Base-by-base conservation (phyloP, 179 eudicot genomes). In the Sideroxylon spinosum region DNA sequence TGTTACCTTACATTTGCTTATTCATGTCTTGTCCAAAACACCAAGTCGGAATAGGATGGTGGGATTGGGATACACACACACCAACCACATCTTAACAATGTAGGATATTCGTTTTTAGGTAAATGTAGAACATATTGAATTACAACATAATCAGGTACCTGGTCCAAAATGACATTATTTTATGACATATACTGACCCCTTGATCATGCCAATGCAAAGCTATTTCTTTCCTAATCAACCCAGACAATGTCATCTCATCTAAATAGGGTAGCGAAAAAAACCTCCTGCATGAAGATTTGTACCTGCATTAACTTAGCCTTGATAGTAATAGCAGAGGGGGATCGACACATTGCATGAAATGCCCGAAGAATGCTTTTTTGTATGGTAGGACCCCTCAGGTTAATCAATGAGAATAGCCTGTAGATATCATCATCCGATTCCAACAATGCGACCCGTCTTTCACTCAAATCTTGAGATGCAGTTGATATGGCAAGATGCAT, bases 291-390 rank as follows among this genome's bases (percentile, higher is more conserved):
- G 26, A 68, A 12, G 46, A 32, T 48, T n/a, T 13, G 7, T 81
- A 86, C 89, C 85, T 84, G 84, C 50, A 53, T 78, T 73, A 86
- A 53, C 66, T 82, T 79, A 63, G 73, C 11, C 82, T 75, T 84
- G 62, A 86, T 80, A 52, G 56, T 59, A 13, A 61, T 0, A 66
- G 83, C 78, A 64, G 85, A 79, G 68, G 89, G 84, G 80, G 83
- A 82, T 22, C 57, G 83, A 57, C 89, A 86, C 83, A 86, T 81
- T 73, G 85, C 87, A 71, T 77, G 82, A 61, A 86, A 82, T 22
- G 84, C 76, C 59, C 49, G 78, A 26, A 86, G 82, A 44, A 86
- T 80, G 67, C 74, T 60, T 75, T 86, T 76, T 77, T 84, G 87
- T 73, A 84, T 73, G 59, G 49, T 17, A 23, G 87, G 83, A 14